Percentiles rank a stretch among this genome's conserved stretches.
These are phyloP conservation scores for Lenwebbia sp. DNA, from an alignment of 345 rosid species.

Conservation along the genomic window DNA sequence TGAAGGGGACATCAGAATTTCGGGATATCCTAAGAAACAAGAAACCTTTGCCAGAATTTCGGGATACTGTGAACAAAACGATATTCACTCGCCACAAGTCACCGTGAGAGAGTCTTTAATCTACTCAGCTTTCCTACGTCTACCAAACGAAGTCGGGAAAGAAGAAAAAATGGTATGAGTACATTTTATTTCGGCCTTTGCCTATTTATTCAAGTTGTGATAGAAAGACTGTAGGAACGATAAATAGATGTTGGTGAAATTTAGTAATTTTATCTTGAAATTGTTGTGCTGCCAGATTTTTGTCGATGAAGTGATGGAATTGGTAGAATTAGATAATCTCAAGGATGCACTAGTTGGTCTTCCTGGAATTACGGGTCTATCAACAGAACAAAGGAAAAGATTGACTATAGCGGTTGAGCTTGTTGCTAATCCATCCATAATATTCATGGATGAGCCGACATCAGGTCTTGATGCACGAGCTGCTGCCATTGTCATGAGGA, in stretches of 20 bases:
- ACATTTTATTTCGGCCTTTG: not conserved
- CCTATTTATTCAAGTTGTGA: not conserved
- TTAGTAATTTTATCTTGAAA: not conserved
- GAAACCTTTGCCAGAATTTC: slow-evolving; percentile 12
- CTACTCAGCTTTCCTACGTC: slow-evolving; percentile 11
- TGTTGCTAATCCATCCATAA: slow-evolving; percentile 79
- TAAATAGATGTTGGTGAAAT: not conserved
- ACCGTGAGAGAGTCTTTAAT: slow-evolving; percentile 10
- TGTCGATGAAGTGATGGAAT: slow-evolving; percentile 19
- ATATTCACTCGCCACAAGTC: slow-evolving; percentile 13
- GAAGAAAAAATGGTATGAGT: slow-evolving; percentile 9
- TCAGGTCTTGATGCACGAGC: slow-evolving; percentile 90
- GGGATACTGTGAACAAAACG: slow-evolving; percentile 14
- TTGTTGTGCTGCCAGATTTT: slow-evolving; percentile 1
- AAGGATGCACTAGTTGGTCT: slow-evolving; percentile 19
- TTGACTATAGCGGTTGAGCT: slow-evolving; percentile 77
- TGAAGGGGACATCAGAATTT: slow-evolving; percentile 30
- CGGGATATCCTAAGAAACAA: slow-evolving; percentile 31
- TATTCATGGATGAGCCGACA: slow-evolving; percentile 93
- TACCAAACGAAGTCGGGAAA: slow-evolving; percentile 13
- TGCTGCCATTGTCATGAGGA: slow-evolving; percentile 87
- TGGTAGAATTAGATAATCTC: slow-evolving; percentile 12
- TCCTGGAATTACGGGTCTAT: slow-evolving; percentile 33
- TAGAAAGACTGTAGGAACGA: not conserved
- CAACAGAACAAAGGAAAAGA: slow-evolving; percentile 83